phyloP scores from a whole-genome alignment of 202 grass and related monocot genomes.

The Zizania palustris region DNA sequence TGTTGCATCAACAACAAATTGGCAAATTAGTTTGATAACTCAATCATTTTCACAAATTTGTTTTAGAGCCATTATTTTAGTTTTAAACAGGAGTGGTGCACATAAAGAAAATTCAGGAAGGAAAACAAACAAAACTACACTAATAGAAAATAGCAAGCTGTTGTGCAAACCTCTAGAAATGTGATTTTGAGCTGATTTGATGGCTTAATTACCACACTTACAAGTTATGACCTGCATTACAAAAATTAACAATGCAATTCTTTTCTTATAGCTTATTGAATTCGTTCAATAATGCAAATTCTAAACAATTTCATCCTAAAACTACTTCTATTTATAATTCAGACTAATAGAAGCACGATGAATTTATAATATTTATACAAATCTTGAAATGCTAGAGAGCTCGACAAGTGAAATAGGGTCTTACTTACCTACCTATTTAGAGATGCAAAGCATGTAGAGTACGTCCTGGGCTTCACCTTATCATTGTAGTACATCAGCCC shows the following conservation, averaged over 20 bases:
- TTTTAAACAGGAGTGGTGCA: constrained; percentile 6
- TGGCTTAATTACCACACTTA: constrained; percentile 83
- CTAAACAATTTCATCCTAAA: not conserved
- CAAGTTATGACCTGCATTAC: constrained; percentile 78
- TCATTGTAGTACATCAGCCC: constrained; percentile 87
- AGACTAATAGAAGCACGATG: not conserved
- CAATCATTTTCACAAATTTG: not conserved
- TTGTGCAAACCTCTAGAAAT: constrained; percentile 78
- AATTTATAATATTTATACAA: not conserved
- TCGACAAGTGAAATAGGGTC: constrained; percentile 17
- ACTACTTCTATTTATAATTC: not conserved
- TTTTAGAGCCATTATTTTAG: constrained; percentile 1
- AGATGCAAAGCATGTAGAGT: constrained; percentile 86
- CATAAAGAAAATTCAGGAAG: not conserved
- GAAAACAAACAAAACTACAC: not conserved
- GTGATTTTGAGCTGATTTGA: constrained; percentile 98
- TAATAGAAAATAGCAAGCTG: constrained; percentile 29
- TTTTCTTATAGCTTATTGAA: constrained; percentile 36
- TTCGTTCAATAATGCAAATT: constrained; percentile 20
- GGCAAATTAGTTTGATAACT: not conserved
- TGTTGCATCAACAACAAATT: not conserved
- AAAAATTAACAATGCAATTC: constrained; percentile 36
- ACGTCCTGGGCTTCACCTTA: constrained; percentile 73
- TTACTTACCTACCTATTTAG: constrained; percentile 76
- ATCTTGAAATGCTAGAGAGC: constrained; percentile 5